These are phyloP conservation scores for Aspergillus tanneri DNA, from an alignment of 2,329 filamentous ascomycete species.

Conservation along the genomic window DNA sequence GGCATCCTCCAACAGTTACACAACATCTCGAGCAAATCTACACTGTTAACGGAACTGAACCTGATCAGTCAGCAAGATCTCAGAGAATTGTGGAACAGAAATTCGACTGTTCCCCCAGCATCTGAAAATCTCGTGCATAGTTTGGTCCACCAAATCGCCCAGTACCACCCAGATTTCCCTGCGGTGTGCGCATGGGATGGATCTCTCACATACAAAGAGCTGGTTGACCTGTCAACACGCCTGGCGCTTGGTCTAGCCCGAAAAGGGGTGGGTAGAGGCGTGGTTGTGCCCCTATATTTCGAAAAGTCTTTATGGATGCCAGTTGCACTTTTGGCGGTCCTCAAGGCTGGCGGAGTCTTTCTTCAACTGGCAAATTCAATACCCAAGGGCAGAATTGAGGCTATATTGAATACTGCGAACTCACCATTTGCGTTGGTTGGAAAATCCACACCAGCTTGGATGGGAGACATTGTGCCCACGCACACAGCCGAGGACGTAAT, in stretches of 20 bases:
- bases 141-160: background rate
- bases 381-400: background rate
- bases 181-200: slow-evolving; percentile 6
- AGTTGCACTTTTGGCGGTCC: slow-evolving; percentile 1
- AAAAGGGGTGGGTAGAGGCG: background rate
- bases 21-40: background rate
- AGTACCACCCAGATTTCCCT: background rate
- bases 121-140: background rate
- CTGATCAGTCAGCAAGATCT: background rate
- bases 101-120: background rate
- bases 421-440: background rate
- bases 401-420: background rate
- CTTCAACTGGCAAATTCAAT: slow-evolving; percentile 1
- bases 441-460: background rate
- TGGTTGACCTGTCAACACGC: background rate
- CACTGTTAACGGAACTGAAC: background rate
- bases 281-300: slow-evolving; percentile 2
- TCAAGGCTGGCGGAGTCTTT: slow-evolving; percentile 2
- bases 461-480: background rate
- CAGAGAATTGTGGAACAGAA: background rate
- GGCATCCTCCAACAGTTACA: background rate
- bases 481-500: background rate
- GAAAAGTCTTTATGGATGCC: slow-evolving; percentile 3
- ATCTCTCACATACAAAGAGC: background rate
- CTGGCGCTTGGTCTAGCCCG: background rate